These are phyloP conservation scores for Neurospora cerealis DNA, from an alignment of 495 filamentous ascomycete species.

Conservation along the genomic window DNA sequence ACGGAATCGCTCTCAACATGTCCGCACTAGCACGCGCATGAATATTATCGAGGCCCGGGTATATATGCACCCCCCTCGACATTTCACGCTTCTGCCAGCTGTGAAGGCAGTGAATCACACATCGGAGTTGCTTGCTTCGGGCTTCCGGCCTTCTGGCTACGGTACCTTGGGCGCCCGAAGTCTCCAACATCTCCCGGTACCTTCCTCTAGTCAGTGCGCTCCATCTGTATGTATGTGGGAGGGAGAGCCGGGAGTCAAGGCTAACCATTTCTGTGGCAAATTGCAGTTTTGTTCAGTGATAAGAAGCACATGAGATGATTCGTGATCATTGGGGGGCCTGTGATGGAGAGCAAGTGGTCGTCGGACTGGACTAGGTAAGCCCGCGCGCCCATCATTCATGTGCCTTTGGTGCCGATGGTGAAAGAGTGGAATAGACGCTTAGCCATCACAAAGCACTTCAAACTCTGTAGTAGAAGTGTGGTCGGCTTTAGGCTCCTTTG, in stretches of 20 bases:
- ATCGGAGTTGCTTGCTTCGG: background rate
- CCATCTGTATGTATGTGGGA: background rate
- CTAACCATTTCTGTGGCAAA: background rate
- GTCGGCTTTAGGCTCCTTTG: background rate
- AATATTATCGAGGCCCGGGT: background rate
- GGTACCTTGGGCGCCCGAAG: background rate
- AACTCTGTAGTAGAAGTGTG: background rate
- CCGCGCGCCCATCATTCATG: background rate
- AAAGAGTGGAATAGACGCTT: background rate
- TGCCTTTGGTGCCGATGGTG: background rate
- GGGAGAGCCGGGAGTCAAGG: background rate
- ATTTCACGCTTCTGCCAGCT: background rate
- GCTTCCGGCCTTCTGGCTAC: background rate
- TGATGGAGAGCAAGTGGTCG: background rate
- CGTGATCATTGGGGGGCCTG: background rate
- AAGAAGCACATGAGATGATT: background rate
- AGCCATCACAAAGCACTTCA: background rate
- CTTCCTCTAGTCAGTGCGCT: background rate
- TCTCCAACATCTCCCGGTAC: background rate
- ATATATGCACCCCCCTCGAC: background rate
- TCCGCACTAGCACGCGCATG: background rate
- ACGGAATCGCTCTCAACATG: background rate
- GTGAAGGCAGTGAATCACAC: background rate
- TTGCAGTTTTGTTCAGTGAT: background rate
- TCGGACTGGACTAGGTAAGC: background rate